Conservation (phyloP, 352 stramenopile genomes). For the Phytophthora capsici region DNA sequence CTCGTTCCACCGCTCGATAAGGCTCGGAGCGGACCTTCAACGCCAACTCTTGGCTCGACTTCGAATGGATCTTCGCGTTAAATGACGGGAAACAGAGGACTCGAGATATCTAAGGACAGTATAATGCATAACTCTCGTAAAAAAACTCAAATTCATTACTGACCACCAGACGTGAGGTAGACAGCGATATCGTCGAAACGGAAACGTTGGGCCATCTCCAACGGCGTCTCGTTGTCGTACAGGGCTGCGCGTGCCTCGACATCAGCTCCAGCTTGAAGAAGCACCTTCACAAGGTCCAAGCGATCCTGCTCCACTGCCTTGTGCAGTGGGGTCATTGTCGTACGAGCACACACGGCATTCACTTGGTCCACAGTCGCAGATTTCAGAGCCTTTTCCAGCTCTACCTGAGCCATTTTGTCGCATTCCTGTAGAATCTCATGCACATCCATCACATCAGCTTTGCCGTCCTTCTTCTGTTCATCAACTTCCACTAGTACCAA, state of each 20-base stretch:
- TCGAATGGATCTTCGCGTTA: background rate
- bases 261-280: conserved; percentile 53
- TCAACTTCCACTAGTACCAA: conserved; percentile 40
- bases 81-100: background rate
- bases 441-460: conserved; percentile 32
- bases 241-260: conserved; percentile 45
- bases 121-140: too few relatives aligned
- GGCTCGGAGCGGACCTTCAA: background rate
- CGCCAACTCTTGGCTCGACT: conserved; percentile 12
- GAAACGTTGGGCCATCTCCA: conserved; percentile 69
- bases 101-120: conserved; percentile 2
- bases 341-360: conserved; percentile 54
- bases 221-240: conserved; percentile 67
- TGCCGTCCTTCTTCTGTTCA: conserved; percentile 2
- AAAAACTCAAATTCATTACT: background rate
- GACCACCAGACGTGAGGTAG: too few relatives aligned
- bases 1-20: conserved; percentile 50
- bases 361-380: conserved; percentile 30
- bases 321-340: conserved; percentile 70
- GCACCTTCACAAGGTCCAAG: conserved; percentile 51
- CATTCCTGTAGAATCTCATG: conserved; percentile 53
- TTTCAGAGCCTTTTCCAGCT: conserved; percentile 23
- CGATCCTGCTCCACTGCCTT: conserved; percentile 71
- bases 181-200: conserved; percentile 48
- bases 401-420: conserved; percentile 16